Conservation (phyloP, 1,284 basidiomycete species). For the Naganishia albida region DNA sequence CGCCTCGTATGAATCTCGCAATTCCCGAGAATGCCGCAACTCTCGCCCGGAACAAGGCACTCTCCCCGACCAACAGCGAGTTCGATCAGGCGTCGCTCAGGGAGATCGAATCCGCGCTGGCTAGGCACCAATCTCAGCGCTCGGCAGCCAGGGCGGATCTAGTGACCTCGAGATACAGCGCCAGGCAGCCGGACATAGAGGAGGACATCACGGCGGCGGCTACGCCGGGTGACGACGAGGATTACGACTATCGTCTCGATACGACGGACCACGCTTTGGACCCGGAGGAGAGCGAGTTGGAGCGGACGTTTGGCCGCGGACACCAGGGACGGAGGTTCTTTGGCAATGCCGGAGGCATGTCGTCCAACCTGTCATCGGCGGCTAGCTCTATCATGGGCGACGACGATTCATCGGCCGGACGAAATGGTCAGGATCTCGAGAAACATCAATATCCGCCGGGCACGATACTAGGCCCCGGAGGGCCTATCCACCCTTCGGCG, state of each 20-base stretch:
- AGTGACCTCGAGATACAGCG: slow-evolving; percentile 1
- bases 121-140: slow-evolving; percentile 39
- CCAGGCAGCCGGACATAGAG: slow-evolving; percentile 2
- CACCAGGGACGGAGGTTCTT: slow-evolving; percentile 16
- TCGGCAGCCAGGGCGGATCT: slow-evolving; percentile 10
- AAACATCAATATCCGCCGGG: slow-evolving; percentile 9
- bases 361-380: slow-evolving; percentile 18
- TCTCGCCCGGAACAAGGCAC: slow-evolving; percentile 25
- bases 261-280: slow-evolving; percentile 21
- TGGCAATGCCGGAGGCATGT: not conserved
- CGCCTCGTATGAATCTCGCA: not conserved
- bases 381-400: slow-evolving; percentile 28
- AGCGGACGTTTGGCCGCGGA: slow-evolving; percentile 7
- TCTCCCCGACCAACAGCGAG: slow-evolving; percentile 36
- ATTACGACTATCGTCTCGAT: slow-evolving; percentile 54
- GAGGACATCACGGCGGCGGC: slow-evolving; percentile 16
- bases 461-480: slow-evolving; percentile 13
- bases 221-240: slow-evolving; percentile 37
- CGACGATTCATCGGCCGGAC: not conserved
- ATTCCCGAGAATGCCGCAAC: slow-evolving; percentile 2
- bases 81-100: slow-evolving; percentile 44
- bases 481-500: slow-evolving; percentile 29
- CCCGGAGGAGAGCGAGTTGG: slow-evolving; percentile 19
- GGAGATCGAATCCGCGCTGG: slow-evolving; percentile 44
- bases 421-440: slow-evolving; percentile 4